Percentiles rank a stretch among this genome's conserved stretches.
Conservation (phyloP, 139 green algal species). For the Astrephomene gubernaculifera region DNA sequence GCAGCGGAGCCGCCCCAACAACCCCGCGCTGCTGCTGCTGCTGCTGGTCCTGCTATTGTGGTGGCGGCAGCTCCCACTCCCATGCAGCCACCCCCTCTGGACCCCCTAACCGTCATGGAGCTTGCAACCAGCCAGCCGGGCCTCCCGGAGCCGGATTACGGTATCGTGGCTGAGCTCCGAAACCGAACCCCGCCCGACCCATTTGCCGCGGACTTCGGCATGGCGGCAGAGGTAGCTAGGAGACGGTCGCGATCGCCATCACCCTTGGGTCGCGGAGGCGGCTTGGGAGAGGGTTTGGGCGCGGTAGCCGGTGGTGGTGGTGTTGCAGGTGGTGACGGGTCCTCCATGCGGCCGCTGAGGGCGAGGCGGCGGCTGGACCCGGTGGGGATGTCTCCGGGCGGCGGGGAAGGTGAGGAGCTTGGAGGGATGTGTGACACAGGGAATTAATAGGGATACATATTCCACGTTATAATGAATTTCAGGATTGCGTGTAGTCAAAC, state of each 20-base stretch:
- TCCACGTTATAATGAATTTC: no score
- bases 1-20: no score
- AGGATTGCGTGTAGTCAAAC: no score
- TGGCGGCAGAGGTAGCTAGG: constrained; percentile 52
- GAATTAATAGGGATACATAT: no score
- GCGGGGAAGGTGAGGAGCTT: constrained; percentile 12
- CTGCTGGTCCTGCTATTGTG: no score
- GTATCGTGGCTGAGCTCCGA: constrained; percentile 52
- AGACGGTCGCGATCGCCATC: constrained; percentile 11
- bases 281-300: no score
- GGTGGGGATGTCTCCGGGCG: constrained; percentile 12
- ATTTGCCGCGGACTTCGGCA: constrained; percentile 38
- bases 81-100: constrained; percentile 2
- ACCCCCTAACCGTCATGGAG: constrained; percentile 43
- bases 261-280: not conserved
- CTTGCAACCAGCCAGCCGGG: constrained; percentile 25
- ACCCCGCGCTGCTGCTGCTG: no score
- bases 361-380: constrained; percentile 34
- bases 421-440: not conserved
- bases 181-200: constrained; percentile 12
- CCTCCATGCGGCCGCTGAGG: constrained; percentile 41
- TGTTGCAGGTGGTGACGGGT: no score
- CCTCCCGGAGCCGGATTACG: constrained; percentile 53
- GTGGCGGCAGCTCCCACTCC: no score
- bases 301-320: no score